Conservation (phyloP, 169 alveolate genomes). For the Cryptosporidium muris region DNA sequence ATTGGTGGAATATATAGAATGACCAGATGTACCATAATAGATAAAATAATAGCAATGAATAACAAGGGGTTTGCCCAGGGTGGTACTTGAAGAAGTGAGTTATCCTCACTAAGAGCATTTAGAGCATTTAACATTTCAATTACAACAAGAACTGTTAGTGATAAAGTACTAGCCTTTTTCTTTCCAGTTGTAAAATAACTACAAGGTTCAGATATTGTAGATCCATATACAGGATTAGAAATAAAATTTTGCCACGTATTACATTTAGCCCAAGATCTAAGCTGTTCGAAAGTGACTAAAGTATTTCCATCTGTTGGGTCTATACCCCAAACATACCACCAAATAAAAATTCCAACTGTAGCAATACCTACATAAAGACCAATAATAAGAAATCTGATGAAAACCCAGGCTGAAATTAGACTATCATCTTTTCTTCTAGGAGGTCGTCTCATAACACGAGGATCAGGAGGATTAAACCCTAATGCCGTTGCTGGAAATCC, state of each 20-base stretch:
- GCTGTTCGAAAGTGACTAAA: slow-evolving; percentile 88
- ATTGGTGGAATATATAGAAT: slow-evolving; percentile 94
- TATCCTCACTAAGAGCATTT: slow-evolving; percentile 97
- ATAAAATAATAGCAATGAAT: slow-evolving; percentile 90
- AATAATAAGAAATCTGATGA: slow-evolving; percentile 91
- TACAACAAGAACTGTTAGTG: slow-evolving; percentile 94
- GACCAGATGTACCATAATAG: slow-evolving; percentile 89
- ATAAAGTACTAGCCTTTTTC: slow-evolving; percentile 94
- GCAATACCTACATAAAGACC: slow-evolving; percentile 98
- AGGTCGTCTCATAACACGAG: slow-evolving; percentile 95
- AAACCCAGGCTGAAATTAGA: slow-evolving; percentile 92
- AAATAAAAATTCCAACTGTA: slow-evolving; percentile 96
- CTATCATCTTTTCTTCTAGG: slow-evolving; percentile 96
- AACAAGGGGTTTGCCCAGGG: slow-evolving; percentile 97
- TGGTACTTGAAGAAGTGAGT: slow-evolving; percentile 92
- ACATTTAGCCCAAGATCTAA: slow-evolving; percentile 89
- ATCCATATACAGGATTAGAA: slow-evolving; percentile 82
- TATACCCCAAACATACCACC: slow-evolving; percentile 90
- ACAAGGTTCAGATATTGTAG: slow-evolving; percentile 90
- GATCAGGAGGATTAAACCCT: slow-evolving; percentile 99
- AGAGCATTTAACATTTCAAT: slow-evolving; percentile 98
- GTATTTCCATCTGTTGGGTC: slow-evolving; percentile 93
- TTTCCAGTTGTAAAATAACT: slow-evolving; percentile 96
- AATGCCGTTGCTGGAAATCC: slow-evolving; percentile 99
- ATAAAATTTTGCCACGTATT: slow-evolving; percentile 88